These are phyloP conservation scores for Aspergillus sp. DNA, from an alignment of 2,329 filamentous ascomycete species.

Conservation along the genomic window DNA sequence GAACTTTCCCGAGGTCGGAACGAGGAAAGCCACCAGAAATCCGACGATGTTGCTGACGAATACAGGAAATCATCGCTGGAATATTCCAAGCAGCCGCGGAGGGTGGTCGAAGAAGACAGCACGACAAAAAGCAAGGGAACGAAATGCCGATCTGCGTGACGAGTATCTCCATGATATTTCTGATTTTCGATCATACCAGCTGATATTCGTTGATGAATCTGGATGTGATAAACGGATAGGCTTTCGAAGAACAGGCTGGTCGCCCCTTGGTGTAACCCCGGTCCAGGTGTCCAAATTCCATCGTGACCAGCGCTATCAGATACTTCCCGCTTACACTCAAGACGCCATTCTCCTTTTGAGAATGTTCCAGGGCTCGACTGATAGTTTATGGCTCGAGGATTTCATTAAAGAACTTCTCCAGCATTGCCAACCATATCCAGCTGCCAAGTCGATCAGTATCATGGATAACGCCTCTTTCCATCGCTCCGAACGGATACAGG, in stretches of 20 bases:
- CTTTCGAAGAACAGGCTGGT: conserved; percentile 35
- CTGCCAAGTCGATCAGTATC: conserved; percentile 31
- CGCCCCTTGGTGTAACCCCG: conserved; percentile 23
- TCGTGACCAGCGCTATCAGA: conserved; percentile 24
- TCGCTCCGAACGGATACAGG: conserved; percentile 24
- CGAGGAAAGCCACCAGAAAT: conserved; percentile 1
- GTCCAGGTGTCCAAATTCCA: conserved; percentile 21
- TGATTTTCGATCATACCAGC: conserved; percentile 30
- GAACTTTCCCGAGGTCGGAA: background rate
- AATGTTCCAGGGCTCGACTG: conserved; percentile 30
- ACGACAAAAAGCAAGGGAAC: conserved; percentile 31
- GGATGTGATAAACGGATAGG: too few relatives aligned
- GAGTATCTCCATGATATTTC: conserved; percentile 34
- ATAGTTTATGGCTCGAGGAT: conserved; percentile 29
- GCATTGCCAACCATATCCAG: conserved; percentile 25
- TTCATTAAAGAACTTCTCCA: conserved; percentile 31
- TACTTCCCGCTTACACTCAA: conserved; percentile 32
- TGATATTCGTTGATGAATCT: conserved; percentile 38
- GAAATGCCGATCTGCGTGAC: conserved; percentile 33
- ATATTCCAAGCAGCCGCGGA: conserved; percentile 1
- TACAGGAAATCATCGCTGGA: conserved; percentile 1
- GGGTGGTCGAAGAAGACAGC: conserved; percentile 22
- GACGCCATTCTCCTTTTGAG: conserved; percentile 28
- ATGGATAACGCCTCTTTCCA: conserved; percentile 34
- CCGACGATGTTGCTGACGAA: background rate